A percentile compares a stretch with the other conserved stretches of the same genome.
phyloP scores from a whole-genome alignment of 2,329 filamentous ascomycete species.

The Lachnellula occidentalis region DNA sequence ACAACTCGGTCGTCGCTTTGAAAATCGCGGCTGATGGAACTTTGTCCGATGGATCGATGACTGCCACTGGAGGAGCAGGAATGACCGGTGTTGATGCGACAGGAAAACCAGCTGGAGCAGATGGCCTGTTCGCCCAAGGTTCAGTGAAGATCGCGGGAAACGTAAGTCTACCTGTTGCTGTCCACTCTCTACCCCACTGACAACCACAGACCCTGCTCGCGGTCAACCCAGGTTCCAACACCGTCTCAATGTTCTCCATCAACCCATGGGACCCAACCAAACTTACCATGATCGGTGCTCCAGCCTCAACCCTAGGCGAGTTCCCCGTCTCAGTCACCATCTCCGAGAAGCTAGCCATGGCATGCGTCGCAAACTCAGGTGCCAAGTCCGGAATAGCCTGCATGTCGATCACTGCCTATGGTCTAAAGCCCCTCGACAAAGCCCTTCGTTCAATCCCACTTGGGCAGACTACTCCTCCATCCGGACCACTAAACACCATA shows the following conservation, averaged over 20 bases:
- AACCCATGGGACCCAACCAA: constrained; percentile 37
- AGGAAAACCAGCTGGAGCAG: constrained; percentile 38
- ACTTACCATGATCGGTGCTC: constrained; percentile 39
- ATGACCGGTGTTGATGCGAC: constrained; percentile 36
- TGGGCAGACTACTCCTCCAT: constrained; percentile 51
- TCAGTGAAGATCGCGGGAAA: constrained; percentile 44
- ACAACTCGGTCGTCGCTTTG: constrained; percentile 46
- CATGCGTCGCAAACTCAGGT: constrained; percentile 44
- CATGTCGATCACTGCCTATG: constrained; percentile 32
- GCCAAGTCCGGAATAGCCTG: constrained; percentile 42
- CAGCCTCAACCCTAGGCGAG: constrained; percentile 41
- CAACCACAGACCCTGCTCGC: constrained; percentile 44
- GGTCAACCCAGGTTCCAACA: constrained; percentile 50
- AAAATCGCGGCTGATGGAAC: constrained; percentile 43
- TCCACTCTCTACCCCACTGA: constrained; percentile 3
- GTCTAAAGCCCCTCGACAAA: constrained; percentile 40
- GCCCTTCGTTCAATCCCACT: constrained; percentile 42
- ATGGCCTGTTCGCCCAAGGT: constrained; percentile 48
- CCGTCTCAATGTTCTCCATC: constrained; percentile 45
- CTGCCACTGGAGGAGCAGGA: constrained; percentile 44
- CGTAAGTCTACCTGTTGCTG: constrained; percentile 33
- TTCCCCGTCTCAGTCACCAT: constrained; percentile 49
- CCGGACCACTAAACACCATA: constrained; percentile 52
- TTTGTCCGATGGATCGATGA: constrained; percentile 38
- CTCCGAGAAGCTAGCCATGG: constrained; percentile 37